Evolutionary conservation across 371 early-diverging fungal species (phyloP), one percentile per base, ranked within the genome.

Genomic region (Nosema bombycis): DNA sequence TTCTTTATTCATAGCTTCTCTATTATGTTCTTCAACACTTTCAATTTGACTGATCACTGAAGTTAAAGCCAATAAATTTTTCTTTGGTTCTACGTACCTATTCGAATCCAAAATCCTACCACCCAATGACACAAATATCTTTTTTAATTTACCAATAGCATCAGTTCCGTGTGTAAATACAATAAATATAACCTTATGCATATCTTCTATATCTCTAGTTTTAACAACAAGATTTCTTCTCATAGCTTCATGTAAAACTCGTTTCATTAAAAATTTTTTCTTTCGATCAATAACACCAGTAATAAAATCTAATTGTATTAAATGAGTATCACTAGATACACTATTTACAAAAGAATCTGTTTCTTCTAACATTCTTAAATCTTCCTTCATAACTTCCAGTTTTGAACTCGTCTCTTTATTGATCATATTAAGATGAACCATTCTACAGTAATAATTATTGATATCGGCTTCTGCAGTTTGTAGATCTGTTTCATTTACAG

Each of bases 81-180:
- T 71, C 33, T 76, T 64, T 33, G 75, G 60, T 55, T 79, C 75
- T 28, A 36, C 33, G 30, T 66, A 76, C n/a, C 65, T 80, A n/a
- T 73, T 63, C 32, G 37, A 30, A 54, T 80, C 70, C 0, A 75
- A 28, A 21, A 85, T 71, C 37, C 83, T 54, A 6, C 83, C 85
- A 29, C 79, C 83, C 32, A 86, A 70, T 14, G 81, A 78, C 28
- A 62, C 61, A 61, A 82, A 82, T n/a, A 85, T 83, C 15, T 81
- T 71, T 30, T 57, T 82, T 1, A 80, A 75, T 61, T 73, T 79
- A 6, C 75, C 72, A 24, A 79, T 58, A 29, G 85, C 77, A 30
- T 78, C 76, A 36, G 55, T 70, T 61, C 84, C 85, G 67, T 83
- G 81, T 46, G 83, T 83, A 80, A 84, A 83, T 23, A 84, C 79